These are phyloP conservation scores for Arachis stenosperma DNA, from an alignment of 306 rosid genomes.

Conservation along the genomic window DNA sequence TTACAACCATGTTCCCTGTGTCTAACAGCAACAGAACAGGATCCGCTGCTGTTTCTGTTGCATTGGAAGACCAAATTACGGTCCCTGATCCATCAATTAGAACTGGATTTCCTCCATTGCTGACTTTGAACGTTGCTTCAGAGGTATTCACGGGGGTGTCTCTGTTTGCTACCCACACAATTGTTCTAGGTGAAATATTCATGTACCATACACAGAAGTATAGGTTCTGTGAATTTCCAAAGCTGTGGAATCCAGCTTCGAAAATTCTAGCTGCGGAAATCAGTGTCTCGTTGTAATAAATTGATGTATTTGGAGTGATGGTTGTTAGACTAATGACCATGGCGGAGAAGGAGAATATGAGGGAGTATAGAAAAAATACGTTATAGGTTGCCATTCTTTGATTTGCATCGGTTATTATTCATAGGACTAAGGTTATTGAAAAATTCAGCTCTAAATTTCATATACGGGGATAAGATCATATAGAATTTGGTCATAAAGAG, in stretches of 20 bases:
- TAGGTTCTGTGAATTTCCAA: conserved; percentile 27
- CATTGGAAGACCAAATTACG: conserved; percentile 37
- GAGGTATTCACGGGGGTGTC: background rate
- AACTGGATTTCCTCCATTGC: conserved; percentile 27
- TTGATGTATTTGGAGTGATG: conserved; percentile 10
- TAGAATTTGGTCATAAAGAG: too few relatives aligned
- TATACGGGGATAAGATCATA: too few relatives aligned
- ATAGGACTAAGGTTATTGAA: background rate
- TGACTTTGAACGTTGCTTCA: conserved; percentile 14
- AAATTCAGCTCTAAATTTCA: background rate
- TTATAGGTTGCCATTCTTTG: conserved; percentile 3
- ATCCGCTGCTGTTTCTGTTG: conserved; percentile 1
- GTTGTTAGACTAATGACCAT: conserved; percentile 1
- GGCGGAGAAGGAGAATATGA: conserved; percentile 1
- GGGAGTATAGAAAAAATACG: background rate
- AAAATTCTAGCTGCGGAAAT: conserved; percentile 31
- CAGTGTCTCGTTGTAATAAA: conserved; percentile 32
- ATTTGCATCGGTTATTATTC: background rate
- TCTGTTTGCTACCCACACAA: conserved; percentile 45
- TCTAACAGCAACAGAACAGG: conserved; percentile 32
- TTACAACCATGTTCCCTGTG: conserved; percentile 39
- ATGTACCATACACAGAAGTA: conserved; percentile 46
- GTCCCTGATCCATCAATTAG: conserved; percentile 34
- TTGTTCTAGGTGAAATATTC: conserved; percentile 17
- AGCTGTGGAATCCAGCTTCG: conserved; percentile 40